phyloP scores from a whole-genome alignment of 495 filamentous ascomycete species.

The Podospora appendiculata region DNA sequence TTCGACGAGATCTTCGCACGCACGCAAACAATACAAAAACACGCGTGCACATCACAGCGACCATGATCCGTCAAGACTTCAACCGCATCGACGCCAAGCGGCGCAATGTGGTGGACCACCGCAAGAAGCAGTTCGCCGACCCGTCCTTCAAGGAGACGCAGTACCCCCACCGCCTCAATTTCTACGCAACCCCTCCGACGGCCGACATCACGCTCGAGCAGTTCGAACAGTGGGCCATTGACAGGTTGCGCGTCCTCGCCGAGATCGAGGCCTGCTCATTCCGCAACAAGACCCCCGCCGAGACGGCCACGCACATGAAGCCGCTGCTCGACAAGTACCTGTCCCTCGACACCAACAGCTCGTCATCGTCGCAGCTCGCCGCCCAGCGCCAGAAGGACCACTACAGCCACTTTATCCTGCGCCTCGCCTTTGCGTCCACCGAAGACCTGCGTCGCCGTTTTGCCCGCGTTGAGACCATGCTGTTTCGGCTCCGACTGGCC shows the following conservation, averaged over 20 bases:
- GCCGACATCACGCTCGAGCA: slow-evolving; percentile 94
- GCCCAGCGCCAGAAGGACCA: slow-evolving; percentile 90
- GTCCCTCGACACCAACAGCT: slow-evolving; percentile 70
- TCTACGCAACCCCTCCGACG: slow-evolving; percentile 83
- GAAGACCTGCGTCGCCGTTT: slow-evolving; percentile 91
- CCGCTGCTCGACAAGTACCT: slow-evolving; percentile 80
- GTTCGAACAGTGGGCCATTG: slow-evolving; percentile 99
- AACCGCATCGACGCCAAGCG: slow-evolving; percentile 76
- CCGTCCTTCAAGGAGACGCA: slow-evolving; percentile 62
- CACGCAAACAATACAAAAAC: background rate
- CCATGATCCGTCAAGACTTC: slow-evolving; percentile 66
- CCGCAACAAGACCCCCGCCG: slow-evolving; percentile 73
- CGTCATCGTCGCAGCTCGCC: slow-evolving; percentile 46
- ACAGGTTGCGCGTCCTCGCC: slow-evolving; percentile 81
- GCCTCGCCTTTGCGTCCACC: slow-evolving; percentile 83
- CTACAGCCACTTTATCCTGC: slow-evolving; percentile 95
- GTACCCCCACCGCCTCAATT: slow-evolving; percentile 83
- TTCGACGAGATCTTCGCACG: background rate
- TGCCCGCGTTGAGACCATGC: slow-evolving; percentile 72
- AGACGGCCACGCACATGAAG: slow-evolving; percentile 72
- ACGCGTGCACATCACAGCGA: slow-evolving; percentile 11
- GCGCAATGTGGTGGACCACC: slow-evolving; percentile 62
- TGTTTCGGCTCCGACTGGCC: slow-evolving; percentile 76
- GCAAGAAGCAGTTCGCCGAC: slow-evolving; percentile 78
- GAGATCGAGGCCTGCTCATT: slow-evolving; percentile 95